phyloP scores from a whole-genome alignment of 352 stramenopile species.

The Pythium coloratum region DNA sequence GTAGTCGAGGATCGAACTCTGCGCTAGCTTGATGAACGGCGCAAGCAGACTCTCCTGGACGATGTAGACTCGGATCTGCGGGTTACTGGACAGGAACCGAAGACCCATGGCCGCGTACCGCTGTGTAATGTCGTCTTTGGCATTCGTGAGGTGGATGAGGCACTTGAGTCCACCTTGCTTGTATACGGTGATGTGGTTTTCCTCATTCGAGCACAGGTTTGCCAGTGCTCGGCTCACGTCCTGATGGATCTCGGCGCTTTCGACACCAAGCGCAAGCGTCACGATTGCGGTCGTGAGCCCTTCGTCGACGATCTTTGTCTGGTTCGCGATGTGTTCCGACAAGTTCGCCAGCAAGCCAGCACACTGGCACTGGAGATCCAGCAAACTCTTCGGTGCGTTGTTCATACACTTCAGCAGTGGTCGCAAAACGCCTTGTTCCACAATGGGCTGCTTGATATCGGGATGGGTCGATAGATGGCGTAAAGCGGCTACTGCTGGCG shows the following conservation, averaged over 20 bases:
- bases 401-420: conserved; percentile 88
- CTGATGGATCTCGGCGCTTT: conserved; percentile 93
- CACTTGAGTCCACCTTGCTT: conserved; percentile 90
- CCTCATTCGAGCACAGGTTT: conserved; percentile 94
- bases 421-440: conserved; percentile 77
- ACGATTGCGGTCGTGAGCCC: conserved; percentile 84
- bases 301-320: conserved; percentile 91
- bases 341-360: conserved; percentile 93
- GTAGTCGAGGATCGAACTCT: conserved; percentile 89
- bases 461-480: conserved; percentile 86
- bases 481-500: conserved; percentile 87
- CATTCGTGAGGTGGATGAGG: conserved; percentile 89
- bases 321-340: conserved; percentile 90
- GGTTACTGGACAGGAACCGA: conserved; percentile 93
- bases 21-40: conserved; percentile 91
- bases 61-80: conserved; percentile 92
- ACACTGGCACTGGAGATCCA: conserved; percentile 93
- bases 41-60: conserved; percentile 88
- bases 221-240: conserved; percentile 91
- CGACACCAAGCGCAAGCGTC: conserved; percentile 57
- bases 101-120: conserved; percentile 95
- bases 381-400: conserved; percentile 55
- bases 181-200: conserved; percentile 93
- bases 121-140: conserved; percentile 90
- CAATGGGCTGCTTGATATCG: conserved; percentile 87